Conservation (phyloP, 2,329 filamentous ascomycete species). For the Didymella segeticola region DNA sequence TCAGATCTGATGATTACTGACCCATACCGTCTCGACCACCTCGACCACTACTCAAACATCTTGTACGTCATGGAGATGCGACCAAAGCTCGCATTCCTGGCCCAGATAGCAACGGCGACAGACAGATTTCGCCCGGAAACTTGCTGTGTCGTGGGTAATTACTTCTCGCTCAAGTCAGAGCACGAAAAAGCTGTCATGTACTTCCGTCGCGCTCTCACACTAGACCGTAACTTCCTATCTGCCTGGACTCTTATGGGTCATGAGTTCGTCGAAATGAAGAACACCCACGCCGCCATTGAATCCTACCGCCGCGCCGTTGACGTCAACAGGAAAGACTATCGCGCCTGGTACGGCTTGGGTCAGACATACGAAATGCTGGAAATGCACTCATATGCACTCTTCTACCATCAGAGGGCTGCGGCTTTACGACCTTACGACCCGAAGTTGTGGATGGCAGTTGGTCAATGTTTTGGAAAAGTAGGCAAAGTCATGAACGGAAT, state of each 20-base stretch:
- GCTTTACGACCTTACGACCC: slow-evolving; percentile 93
- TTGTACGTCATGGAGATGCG: slow-evolving; percentile 89
- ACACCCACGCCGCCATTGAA: slow-evolving; percentile 96
- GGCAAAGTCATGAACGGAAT: slow-evolving; percentile 87
- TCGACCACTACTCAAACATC: slow-evolving; percentile 97
- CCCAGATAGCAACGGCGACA: slow-evolving; percentile 86
- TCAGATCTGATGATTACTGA: slow-evolving; percentile 73
- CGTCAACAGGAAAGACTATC: slow-evolving; percentile 93
- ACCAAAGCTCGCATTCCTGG: slow-evolving; percentile 89
- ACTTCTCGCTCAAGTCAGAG: slow-evolving; percentile 91
- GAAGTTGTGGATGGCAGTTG: slow-evolving; percentile 99
- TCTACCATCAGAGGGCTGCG: slow-evolving; percentile 96
- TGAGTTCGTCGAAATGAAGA: slow-evolving; percentile 98
- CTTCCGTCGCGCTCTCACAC: slow-evolving; percentile 87
- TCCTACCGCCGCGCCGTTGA: slow-evolving; percentile 95
- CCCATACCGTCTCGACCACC: slow-evolving; percentile 78
- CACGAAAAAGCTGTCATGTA: slow-evolving; percentile 99
- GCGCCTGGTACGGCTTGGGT: slow-evolving; percentile 96
- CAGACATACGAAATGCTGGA: slow-evolving; percentile 98
- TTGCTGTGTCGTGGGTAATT: slow-evolving; percentile 95
- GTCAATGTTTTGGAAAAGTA: slow-evolving; percentile 89
- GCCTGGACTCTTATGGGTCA: slow-evolving; percentile 99
- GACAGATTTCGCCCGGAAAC: slow-evolving; percentile 98
- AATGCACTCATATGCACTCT: slow-evolving; percentile 96
- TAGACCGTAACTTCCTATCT: slow-evolving; percentile 89